Percentiles rank a stretch among this genome's conserved stretches.
phyloP scores from a whole-genome alignment of 1,284 basidiomycete species.

The Ustilago loliicola region DNA sequence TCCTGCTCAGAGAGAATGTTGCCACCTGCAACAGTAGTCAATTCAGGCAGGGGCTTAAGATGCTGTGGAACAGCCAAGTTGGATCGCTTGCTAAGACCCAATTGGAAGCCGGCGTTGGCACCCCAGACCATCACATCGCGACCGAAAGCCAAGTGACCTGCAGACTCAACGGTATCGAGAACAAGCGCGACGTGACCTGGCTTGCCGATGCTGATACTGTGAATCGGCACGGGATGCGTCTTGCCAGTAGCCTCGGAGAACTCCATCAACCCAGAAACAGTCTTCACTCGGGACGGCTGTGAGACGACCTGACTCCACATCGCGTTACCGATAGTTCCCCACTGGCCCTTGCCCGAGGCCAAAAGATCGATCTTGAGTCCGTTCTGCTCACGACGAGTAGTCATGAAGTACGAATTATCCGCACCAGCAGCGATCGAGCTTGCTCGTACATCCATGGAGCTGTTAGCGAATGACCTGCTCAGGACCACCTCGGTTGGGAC shows the following conservation, averaged over 20 bases:
- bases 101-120: constrained; percentile 61
- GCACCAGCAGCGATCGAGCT: constrained; percentile 61
- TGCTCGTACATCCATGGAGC: constrained; percentile 62
- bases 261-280: constrained; percentile 82
- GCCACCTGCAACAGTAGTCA: constrained; percentile 31
- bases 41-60: constrained; percentile 73
- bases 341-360: constrained; percentile 85
- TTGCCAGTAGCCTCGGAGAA: constrained; percentile 40
- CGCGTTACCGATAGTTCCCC: constrained; percentile 87
- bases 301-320: constrained; percentile 81
- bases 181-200: constrained; percentile 75
- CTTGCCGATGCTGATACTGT: constrained; percentile 78
- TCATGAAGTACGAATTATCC: constrained; percentile 66
- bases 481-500: constrained; percentile 88
- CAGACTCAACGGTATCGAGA: constrained; percentile 63
- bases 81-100: constrained; percentile 83
- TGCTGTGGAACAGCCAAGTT: constrained; percentile 80
- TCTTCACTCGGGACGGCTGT: constrained; percentile 81
- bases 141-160: constrained; percentile 70
- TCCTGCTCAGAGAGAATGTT: constrained; percentile 35
- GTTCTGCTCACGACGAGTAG: constrained; percentile 26
- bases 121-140: constrained; percentile 75
- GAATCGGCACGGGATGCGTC: constrained; percentile 78
- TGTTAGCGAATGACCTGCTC: constrained; percentile 76
- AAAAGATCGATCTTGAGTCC: constrained; percentile 76